Evolutionary conservation across 2,329 filamentous ascomycete genomes (phyloP).

Genomic region (Endothia cerciana): DNA sequence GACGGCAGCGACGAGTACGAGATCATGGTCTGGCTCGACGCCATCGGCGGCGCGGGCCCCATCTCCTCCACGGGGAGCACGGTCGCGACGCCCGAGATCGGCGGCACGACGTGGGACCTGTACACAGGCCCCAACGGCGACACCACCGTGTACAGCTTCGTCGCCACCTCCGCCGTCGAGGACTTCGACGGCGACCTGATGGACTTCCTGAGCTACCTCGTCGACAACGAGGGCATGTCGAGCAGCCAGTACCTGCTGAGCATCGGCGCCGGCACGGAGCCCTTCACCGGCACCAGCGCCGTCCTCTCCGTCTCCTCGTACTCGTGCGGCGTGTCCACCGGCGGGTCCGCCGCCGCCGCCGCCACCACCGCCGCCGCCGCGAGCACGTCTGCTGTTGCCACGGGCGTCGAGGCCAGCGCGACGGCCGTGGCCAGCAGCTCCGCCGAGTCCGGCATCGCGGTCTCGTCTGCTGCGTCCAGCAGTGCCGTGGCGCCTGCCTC

Average conservation of each 20-base stretch:
- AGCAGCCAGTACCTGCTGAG: conserved; percentile 56
- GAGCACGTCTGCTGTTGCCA: not conserved
- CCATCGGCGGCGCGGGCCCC: conserved; percentile 61
- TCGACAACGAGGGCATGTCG: conserved; percentile 49
- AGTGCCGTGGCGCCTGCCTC: conserved; percentile 8
- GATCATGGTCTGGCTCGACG: conserved; percentile 67
- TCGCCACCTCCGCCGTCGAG: conserved; percentile 44
- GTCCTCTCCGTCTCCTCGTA: conserved; percentile 25
- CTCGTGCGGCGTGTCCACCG: conserved; percentile 13
- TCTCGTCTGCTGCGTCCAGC: conserved; percentile 7
- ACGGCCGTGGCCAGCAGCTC: conserved; percentile 4
- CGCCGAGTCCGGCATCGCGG: not conserved
- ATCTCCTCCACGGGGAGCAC: conserved; percentile 56
- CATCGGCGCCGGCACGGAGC: conserved; percentile 59
- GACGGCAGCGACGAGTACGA: conserved; percentile 55
- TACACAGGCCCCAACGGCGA: conserved; percentile 61
- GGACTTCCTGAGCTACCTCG: conserved; percentile 61
- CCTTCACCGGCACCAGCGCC: conserved; percentile 53
- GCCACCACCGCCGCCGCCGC: not conserved
- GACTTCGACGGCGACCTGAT: conserved; percentile 61
- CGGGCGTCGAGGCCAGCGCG: conserved; percentile 10
- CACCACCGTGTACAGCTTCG: conserved; percentile 63
- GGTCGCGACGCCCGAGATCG: conserved; percentile 58
- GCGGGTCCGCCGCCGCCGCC: not conserved
- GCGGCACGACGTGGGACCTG: conserved; percentile 57